These are phyloP conservation scores for Coemansia asiatica DNA, from an alignment of 192 early-diverging fungal genomes.

Conservation along the genomic window DNA sequence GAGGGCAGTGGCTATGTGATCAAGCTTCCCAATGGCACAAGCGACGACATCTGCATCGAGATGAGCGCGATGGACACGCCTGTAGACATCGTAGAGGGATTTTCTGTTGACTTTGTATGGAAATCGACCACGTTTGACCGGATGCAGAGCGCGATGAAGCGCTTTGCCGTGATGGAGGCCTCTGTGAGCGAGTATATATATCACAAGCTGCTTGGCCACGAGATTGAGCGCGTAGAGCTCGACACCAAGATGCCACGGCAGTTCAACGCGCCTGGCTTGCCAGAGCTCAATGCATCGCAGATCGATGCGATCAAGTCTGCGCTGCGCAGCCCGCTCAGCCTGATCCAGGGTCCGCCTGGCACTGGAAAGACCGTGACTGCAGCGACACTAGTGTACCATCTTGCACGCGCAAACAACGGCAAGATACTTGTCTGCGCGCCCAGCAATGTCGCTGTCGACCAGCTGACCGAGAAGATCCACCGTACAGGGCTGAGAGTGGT, in stretches of 20 bases:
- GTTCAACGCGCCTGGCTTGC: conserved; percentile 90
- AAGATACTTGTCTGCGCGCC: conserved; percentile 98
- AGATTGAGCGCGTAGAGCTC: conserved; percentile 71
- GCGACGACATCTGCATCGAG: conserved; percentile 95
- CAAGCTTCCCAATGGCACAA: conserved; percentile 91
- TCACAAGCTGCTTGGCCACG: conserved; percentile 91
- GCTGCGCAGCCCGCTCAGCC: conserved; percentile 85
- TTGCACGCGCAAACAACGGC: conserved; percentile 83
- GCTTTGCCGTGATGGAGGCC: conserved; percentile 93
- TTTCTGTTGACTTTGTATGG: conserved; percentile 98
- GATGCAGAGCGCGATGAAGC: conserved; percentile 96
- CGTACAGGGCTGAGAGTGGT: conserved; percentile 92
- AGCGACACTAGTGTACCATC: conserved; percentile 96
- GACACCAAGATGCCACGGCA: conserved; percentile 79
- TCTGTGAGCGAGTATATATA: conserved; percentile 95
- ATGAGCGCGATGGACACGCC: conserved; percentile 72
- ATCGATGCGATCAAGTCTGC: conserved; percentile 92
- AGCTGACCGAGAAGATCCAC: conserved; percentile 96
- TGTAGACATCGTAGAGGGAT: conserved; percentile 67
- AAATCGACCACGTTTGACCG: conserved; percentile 96
- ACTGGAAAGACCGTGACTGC: conserved; percentile 99
- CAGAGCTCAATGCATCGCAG: conserved; percentile 97
- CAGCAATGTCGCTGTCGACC: conserved; percentile 99
- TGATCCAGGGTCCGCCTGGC: conserved; percentile 96
- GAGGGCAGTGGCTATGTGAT: conserved; percentile 88